phyloP scores from a whole-genome alignment of 2,329 filamentous ascomycete genomes.

The Penicillium sp. region DNA sequence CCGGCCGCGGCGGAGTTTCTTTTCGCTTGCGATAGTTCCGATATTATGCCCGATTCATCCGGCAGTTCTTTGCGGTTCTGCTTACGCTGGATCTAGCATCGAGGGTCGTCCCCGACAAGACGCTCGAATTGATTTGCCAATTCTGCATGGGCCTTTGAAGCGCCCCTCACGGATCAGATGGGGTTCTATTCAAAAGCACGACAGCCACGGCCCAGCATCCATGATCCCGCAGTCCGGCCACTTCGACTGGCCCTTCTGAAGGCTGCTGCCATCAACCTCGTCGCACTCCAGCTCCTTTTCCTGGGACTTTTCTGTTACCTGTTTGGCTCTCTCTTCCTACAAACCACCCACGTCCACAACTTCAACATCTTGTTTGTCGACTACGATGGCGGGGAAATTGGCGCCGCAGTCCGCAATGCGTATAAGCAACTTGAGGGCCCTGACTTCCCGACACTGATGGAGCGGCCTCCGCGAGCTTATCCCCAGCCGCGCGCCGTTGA shows the following conservation, averaged over 20 bases:
- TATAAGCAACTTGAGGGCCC: conserved; percentile 29
- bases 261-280: conserved; percentile 26
- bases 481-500: conserved; percentile 19
- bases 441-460: conserved; percentile 32
- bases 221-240: conserved; percentile 18
- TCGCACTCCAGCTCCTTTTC: conserved; percentile 39
- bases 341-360: conserved; percentile 32
- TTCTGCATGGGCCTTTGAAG: background rate
- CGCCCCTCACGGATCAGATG: background rate
- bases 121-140: background rate
- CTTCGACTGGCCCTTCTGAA: conserved; percentile 19
- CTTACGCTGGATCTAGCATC: background rate
- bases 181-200: conserved; percentile 21
- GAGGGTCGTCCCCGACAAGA: background rate
- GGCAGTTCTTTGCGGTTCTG: background rate
- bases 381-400: conserved; percentile 39
- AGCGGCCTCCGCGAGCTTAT: conserved; percentile 19
- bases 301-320: conserved; percentile 37
- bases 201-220: conserved; percentile 16
- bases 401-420: conserved; percentile 31
- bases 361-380: conserved; percentile 39
- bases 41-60: background rate
- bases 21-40: too few species aligned
- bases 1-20: too few species aligned
- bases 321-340: conserved; percentile 39